Percentiles rank a stretch among this genome's conserved stretches.
Evolutionary conservation across 805 yeast species (phyloP).

Genomic region (Candida chilensis): DNA sequence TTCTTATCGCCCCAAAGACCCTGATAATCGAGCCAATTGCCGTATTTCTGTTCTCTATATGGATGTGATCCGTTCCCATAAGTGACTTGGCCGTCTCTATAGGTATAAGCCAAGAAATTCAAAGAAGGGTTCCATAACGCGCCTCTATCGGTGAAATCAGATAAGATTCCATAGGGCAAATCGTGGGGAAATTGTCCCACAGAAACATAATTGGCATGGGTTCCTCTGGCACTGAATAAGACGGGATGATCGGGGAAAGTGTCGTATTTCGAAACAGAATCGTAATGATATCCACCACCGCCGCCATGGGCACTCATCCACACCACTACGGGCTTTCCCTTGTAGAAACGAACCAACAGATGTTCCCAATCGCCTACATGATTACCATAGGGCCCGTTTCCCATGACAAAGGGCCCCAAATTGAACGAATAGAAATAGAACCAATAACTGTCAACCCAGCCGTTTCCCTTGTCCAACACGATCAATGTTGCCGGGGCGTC

Average conservation of each 20-base stretch:
- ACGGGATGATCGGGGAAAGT: conserved; percentile 45
- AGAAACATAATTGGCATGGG: conserved; percentile 95
- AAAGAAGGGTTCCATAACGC: conserved; percentile 89
- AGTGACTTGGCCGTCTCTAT: conserved; percentile 47
- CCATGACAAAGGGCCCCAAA: conserved; percentile 95
- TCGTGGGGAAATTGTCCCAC: conserved; percentile 96
- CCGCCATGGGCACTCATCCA: conserved; percentile 99
- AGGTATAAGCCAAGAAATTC: conserved; percentile 77
- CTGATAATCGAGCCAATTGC: conserved; percentile 68
- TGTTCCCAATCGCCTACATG: conserved; percentile 99
- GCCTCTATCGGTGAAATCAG: conserved; percentile 93
- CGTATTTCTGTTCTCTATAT: conserved; percentile 24
- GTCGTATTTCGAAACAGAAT: conserved; percentile 61
- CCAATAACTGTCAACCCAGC: conserved; percentile 95
- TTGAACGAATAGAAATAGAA: conserved; percentile 92
- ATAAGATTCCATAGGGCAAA: conserved; percentile 80
- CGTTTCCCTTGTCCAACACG: conserved; percentile 88
- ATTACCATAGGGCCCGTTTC: conserved; percentile 93
- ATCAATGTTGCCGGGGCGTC: conserved; percentile 76
- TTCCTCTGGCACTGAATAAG: conserved; percentile 87
- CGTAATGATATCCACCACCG: conserved; percentile 79
- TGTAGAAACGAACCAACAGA: conserved; percentile 72
- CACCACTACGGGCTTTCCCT: conserved; percentile 71
- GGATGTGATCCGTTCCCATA: conserved; percentile 22
- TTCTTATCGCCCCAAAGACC: conserved; percentile 93